A percentile compares a stretch with the other conserved stretches of the same genome.
Evolutionary conservation across 805 yeast genomes (phyloP).

Genomic region (Metschnikowia lachancei): DNA sequence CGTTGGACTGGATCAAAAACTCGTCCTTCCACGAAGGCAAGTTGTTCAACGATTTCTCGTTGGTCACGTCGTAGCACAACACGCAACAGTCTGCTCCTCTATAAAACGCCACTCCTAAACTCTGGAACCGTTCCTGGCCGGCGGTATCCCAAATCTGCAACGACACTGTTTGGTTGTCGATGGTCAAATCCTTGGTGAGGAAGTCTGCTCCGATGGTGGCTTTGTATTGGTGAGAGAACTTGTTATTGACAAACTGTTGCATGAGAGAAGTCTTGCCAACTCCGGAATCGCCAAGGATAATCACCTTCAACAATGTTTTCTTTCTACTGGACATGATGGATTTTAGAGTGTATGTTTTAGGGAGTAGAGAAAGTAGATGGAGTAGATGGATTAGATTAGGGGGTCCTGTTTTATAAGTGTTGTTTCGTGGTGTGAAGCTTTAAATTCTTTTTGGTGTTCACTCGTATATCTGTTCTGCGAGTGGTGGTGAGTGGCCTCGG

Average conservation of each 20-base stretch:
- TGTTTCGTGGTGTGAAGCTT: no score
- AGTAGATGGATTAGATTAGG: no score
- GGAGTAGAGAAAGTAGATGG: no score
- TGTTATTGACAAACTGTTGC: conserved; percentile 96
- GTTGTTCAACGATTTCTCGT: conserved; percentile 87
- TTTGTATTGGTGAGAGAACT: conserved; percentile 92
- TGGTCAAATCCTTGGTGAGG: conserved; percentile 80
- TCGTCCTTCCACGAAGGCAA: conserved; percentile 93
- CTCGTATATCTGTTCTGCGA: no score
- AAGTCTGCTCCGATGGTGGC: conserved; percentile 99
- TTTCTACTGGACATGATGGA: conserved; percentile 60
- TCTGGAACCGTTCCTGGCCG: conserved; percentile 79
- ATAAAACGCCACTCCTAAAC: conserved; percentile 94
- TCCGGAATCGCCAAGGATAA: conserved; percentile 94
- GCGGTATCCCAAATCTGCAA: conserved; percentile 67
- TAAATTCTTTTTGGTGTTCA: neutral
- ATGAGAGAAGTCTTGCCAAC: conserved; percentile 96
- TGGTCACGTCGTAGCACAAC: conserved; percentile 91
- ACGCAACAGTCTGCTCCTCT: conserved; percentile 99
- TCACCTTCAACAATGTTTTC: conserved; percentile 78
- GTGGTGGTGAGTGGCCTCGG: no score
- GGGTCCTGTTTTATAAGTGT: no score
- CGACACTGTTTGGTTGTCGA: conserved; percentile 80
- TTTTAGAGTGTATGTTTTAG: no score
- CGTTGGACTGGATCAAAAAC: conserved; percentile 89